Conservation (phyloP, 495 filamentous ascomycete genomes). For the Aspergillus bridgeri region DNA sequence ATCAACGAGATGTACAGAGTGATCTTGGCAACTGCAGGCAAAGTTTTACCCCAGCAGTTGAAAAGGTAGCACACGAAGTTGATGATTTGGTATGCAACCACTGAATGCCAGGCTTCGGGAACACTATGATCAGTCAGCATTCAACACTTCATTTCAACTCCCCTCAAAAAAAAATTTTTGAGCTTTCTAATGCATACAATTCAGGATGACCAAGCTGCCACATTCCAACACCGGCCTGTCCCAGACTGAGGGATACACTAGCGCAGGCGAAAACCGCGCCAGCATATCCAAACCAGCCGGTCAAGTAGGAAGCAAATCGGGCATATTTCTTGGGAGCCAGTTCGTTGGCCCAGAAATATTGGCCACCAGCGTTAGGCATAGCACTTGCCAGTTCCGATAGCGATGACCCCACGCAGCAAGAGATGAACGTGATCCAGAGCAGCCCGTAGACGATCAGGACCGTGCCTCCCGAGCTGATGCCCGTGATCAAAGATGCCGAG, state of each 20-base stretch:
- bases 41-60: conserved; percentile 54
- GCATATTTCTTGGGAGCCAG: conserved; percentile 52
- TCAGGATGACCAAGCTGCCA: conserved; percentile 57
- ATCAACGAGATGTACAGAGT: conserved; percentile 51
- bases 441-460: conserved; percentile 59
- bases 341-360: conserved; percentile 61
- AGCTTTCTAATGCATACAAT: conserved; percentile 37
- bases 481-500: conserved; percentile 54
- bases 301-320: conserved; percentile 52
- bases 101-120: conserved; percentile 54
- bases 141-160: neutral
- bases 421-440: conserved; percentile 52
- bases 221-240: conserved; percentile 51
- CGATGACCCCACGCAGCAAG: conserved; percentile 51
- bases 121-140: conserved; percentile 28
- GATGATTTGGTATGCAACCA: conserved; percentile 49
- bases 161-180: neutral
- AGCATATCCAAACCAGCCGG: conserved; percentile 57
- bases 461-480: conserved; percentile 60
- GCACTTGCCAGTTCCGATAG: conserved; percentile 56
- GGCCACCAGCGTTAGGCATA: conserved; percentile 60
- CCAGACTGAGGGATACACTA: conserved; percentile 53
- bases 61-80: conserved; percentile 57
- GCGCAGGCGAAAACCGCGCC: conserved; percentile 57
- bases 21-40: conserved; percentile 48